These are phyloP conservation scores for Vanrija sp. DNA, from an alignment of 1,284 basidiomycete species.

Conservation along the genomic window DNA sequence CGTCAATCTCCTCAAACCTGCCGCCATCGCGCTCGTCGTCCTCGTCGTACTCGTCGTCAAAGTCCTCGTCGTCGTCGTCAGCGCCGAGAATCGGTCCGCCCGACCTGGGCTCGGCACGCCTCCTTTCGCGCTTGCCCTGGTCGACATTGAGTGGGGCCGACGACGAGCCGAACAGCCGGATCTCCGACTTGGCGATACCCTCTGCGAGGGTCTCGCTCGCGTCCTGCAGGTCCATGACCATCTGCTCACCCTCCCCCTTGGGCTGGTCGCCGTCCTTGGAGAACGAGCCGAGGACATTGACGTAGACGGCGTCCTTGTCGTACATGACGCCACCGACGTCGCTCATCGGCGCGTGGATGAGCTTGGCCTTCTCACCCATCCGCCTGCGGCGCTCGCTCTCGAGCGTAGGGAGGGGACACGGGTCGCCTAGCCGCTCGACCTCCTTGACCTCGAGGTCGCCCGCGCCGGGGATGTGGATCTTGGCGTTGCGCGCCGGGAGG, in stretches of 20 bases:
- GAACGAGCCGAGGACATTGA: conserved; percentile 94
- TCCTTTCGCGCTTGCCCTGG: conserved; percentile 24
- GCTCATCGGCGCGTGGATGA: conserved; percentile 97
- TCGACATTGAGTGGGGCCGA: conserved; percentile 56
- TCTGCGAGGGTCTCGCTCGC: conserved; percentile 78
- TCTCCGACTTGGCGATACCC: conserved; percentile 71
- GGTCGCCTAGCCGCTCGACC: conserved; percentile 77
- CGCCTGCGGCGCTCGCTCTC: conserved; percentile 90
- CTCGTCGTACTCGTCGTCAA: conserved; percentile 41
- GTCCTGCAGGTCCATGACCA: conserved; percentile 96
- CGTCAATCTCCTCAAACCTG: conserved; percentile 44
- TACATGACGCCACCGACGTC: conserved; percentile 96
- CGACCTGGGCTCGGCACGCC: conserved; percentile 35
- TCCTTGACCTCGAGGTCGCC: conserved; percentile 77
- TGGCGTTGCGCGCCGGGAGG: conserved; percentile 69
- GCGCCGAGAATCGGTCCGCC: conserved; percentile 42
- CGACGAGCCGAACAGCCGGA: conserved; percentile 80
- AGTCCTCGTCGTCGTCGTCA: conserved; percentile 41
- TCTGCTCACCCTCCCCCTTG: conserved; percentile 88
- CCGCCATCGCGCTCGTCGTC: conserved; percentile 23
- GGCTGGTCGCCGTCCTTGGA: conserved; percentile 58
- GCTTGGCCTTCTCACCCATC: conserved; percentile 90
- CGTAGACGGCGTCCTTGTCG: conserved; percentile 97
- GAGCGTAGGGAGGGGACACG: conserved; percentile 87
- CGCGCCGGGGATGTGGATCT: conserved; percentile 89